A percentile compares a stretch with the other conserved stretches of the same genome.
phyloP scores from a whole-genome alignment of 495 filamentous ascomycete genomes.

The Clavariopsis aquatica region DNA sequence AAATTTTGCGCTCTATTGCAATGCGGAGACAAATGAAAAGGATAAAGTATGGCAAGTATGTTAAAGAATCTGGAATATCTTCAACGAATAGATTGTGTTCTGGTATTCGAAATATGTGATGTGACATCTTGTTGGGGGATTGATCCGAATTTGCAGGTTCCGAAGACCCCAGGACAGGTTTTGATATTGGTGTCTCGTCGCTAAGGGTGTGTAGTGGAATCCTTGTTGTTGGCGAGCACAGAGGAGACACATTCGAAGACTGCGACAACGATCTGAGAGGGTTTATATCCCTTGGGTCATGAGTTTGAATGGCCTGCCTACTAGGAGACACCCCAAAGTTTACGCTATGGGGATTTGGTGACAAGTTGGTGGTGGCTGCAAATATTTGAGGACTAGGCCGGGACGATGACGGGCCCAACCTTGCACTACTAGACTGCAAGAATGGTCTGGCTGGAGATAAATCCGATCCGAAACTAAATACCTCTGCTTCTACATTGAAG shows the following conservation, averaged over 20 bases:
- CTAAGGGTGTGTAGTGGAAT: no score
- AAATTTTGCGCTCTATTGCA: background rate
- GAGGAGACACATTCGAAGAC: no score
- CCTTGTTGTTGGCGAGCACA: no score
- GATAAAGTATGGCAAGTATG: constrained; percentile 22
- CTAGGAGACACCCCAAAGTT: background rate
- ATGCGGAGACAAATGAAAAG: constrained; percentile 29
- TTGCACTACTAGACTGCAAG: background rate
- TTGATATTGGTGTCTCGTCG: background rate
- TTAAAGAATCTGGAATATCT: constrained; percentile 8
- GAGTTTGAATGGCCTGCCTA: background rate
- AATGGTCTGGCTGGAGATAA: background rate
- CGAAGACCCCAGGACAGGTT: background rate
- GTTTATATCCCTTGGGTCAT: no score
- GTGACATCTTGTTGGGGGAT: constrained; percentile 2
- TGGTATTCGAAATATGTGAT: constrained; percentile 31
- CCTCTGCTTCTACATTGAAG: background rate
- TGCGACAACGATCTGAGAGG: no score
- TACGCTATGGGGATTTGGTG: background rate
- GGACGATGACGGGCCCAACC: background rate
- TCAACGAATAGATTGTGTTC: constrained; percentile 26
- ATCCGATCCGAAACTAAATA: background rate
- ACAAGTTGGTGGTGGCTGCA: background rate
- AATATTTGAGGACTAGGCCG: background rate
- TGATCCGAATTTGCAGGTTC: background rate